Conservation (phyloP, 1,284 basidiomycete species). For the Ceratobasidium sp. region DNA sequence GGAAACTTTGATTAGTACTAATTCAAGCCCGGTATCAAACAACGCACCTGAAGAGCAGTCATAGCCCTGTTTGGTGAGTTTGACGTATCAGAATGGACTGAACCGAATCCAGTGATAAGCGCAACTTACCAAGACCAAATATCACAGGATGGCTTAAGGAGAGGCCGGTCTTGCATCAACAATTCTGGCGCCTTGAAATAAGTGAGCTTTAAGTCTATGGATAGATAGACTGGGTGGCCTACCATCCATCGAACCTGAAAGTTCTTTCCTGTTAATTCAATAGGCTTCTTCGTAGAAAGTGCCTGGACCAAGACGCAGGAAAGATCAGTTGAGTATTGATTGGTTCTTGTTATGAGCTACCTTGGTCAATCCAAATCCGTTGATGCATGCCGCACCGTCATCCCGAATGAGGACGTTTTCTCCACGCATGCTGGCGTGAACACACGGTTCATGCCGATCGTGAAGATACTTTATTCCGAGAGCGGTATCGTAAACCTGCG, state of each 20-base stretch:
- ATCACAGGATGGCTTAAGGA: background rate
- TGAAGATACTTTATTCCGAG: constrained; percentile 21
- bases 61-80: no score
- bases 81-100: no score
- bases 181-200: constrained; percentile 12
- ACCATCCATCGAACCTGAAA: constrained; percentile 19
- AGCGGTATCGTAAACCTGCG: constrained; percentile 4
- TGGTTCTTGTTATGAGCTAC: background rate
- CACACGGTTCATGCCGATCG: background rate
- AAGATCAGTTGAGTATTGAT: no score
- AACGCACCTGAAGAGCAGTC: constrained; percentile 25
- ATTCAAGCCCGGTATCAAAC: no score
- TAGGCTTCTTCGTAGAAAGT: background rate
- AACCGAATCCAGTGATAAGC: no score
- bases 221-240: background rate
- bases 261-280: constrained; percentile 13
- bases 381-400: constrained; percentile 17
- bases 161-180: background rate
- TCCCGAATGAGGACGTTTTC: constrained; percentile 27
- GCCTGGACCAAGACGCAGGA: no score
- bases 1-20: no score
- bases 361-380: constrained; percentile 19
- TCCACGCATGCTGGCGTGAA: constrained; percentile 30
- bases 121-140: constrained; percentile 25
- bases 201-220: background rate